These are phyloP conservation scores for Candida andamanensis DNA, from an alignment of 805 yeast genomes.

Conservation along the genomic window DNA sequence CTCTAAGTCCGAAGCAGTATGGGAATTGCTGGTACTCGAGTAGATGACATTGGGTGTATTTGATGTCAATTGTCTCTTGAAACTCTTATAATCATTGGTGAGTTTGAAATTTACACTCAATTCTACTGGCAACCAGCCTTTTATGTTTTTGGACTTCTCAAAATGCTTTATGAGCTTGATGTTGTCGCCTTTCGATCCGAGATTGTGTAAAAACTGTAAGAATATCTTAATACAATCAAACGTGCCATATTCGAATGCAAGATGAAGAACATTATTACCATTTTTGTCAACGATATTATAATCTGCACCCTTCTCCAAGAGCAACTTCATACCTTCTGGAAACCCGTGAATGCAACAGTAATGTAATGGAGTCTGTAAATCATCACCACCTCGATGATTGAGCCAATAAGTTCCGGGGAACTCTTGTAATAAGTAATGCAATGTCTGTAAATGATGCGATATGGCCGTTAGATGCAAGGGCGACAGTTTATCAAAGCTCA, in stretches of 20 bases:
- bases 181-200: constrained; percentile 6
- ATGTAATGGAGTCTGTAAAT: constrained; percentile 34
- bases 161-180: constrained; percentile 14
- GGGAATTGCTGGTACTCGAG: not conserved
- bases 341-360: constrained; percentile 30
- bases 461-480: constrained; percentile 33
- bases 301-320: constrained; percentile 39
- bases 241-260: constrained; percentile 34
- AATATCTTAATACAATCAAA: constrained; percentile 25
- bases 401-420: constrained; percentile 37
- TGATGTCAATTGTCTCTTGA: constrained; percentile 16
- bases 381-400: constrained; percentile 28
- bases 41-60: not conserved
- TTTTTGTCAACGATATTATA: constrained; percentile 22
- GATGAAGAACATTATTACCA: constrained; percentile 36
- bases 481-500: constrained; percentile 31
- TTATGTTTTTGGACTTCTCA: constrained; percentile 19
- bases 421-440: constrained; percentile 40
- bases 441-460: constrained; percentile 33
- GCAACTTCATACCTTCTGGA: constrained; percentile 32
- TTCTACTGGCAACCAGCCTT: constrained; percentile 31
- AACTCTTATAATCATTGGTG: constrained; percentile 18
- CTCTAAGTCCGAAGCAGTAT: constrained; percentile 3
- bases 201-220: constrained; percentile 5
- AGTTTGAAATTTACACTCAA: constrained; percentile 27